Evolutionary conservation across 768 basidiomycete species (phyloP), one percentile per base, ranked within the genome.

Genomic region (Podaxis rugospora): DNA sequence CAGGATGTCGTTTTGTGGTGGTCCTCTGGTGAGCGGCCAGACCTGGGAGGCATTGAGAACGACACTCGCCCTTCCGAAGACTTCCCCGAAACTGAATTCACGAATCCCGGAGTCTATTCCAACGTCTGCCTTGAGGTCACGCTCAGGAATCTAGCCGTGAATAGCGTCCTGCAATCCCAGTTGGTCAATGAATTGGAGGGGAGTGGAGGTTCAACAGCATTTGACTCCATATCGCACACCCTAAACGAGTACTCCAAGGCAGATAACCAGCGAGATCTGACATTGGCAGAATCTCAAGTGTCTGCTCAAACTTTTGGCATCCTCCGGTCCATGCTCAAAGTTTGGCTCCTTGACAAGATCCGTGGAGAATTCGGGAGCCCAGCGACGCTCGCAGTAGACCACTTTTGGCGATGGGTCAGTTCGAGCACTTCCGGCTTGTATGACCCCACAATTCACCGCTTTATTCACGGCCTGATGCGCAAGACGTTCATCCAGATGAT

Each of bases 391-490:
- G 85, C 87, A 2, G 83, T 97, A 55, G 92, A 95, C 67, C 95
- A 98, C 73, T 98, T 98, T 76, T 98, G 95, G 94, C 81, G 97
- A 46, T 99, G 97, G 97, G 83, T 97, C 65, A 90, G 88, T 71
- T 93, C 93, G 1, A 86, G 83, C 47, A 80, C 87, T 4, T 91
- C 95, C 16, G 82, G 88, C 61, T 85, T 98, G 78, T 95, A 93
- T 70, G 97, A 99, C 69, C 88, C 94, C 1, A 89, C 92, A 61
- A 80, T 99, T 5, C 94, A 98, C 69, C 87, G 90, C 0, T 99
- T 99, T 73, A 78, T 98, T 7, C 90, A 95, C 66, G 92, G 94
- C 13, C 83, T 98, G 51, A 99, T 99, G 97, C 87, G 92, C 62
- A 98, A 99, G 78, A 95, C 92, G 0, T 98, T 98, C 76, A 91